Evolutionary conservation across 1,284 basidiomycete genomes (phyloP).

Genomic region (Microbotryum saponariae): DNA sequence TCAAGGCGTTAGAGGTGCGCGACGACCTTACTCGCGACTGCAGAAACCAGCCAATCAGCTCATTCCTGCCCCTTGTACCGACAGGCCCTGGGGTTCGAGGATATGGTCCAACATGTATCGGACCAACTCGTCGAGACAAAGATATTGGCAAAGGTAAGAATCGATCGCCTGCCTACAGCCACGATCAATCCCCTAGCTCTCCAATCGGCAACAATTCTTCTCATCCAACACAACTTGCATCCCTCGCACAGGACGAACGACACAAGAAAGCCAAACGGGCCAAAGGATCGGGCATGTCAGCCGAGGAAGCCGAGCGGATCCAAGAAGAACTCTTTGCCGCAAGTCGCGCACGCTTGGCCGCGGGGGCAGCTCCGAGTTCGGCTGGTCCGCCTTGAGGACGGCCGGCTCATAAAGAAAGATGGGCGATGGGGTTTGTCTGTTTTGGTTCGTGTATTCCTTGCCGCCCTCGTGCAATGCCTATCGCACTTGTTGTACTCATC

Average conservation of each 20-base stretch:
- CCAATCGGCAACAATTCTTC: background rate
- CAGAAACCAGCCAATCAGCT: too few relatives aligned
- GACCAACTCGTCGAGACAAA: slow-evolving; percentile 91
- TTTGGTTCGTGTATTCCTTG: too few relatives aligned
- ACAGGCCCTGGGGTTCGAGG: slow-evolving; percentile 80
- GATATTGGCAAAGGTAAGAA: slow-evolving; percentile 69
- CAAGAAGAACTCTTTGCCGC: slow-evolving; percentile 89
- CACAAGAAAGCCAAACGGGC: slow-evolving; percentile 78
- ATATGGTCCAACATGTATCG: slow-evolving; percentile 78
- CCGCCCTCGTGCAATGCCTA: too few relatives aligned
- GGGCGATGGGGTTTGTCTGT: too few relatives aligned
- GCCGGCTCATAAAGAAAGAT: too few relatives aligned
- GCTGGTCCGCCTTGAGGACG: too few relatives aligned
- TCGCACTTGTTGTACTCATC: too few relatives aligned
- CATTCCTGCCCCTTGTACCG: slow-evolving; percentile 2
- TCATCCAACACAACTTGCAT: background rate
- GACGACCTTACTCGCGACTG: background rate
- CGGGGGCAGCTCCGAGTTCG: slow-evolving; percentile 27
- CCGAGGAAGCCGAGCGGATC: slow-evolving; percentile 77
- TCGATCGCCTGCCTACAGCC: background rate
- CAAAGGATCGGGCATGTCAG: slow-evolving; percentile 70
- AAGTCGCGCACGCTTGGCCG: slow-evolving; percentile 55
- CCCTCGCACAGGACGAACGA: slow-evolving; percentile 54
- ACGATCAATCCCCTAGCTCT: background rate
- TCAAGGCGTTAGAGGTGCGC: slow-evolving; percentile 75